A percentile compares a stretch with the other conserved stretches of the same genome.
These are phyloP conservation scores for Crithidia thermophila DNA, from an alignment of 208 protist species.

Conservation along the genomic window DNA sequence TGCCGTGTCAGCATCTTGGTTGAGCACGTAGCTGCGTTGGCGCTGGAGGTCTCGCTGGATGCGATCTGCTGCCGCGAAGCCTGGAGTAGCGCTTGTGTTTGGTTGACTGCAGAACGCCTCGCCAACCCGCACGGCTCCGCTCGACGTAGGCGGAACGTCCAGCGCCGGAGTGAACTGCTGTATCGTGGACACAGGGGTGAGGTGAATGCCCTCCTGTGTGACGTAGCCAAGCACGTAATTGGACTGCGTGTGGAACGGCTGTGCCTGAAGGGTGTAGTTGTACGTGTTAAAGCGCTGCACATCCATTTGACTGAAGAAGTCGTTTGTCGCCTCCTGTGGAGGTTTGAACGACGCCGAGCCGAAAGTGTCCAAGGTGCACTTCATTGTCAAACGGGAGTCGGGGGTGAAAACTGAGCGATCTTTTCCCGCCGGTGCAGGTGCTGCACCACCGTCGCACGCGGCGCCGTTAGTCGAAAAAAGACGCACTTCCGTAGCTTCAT, in stretches of 20 bases:
- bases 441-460: neutral
- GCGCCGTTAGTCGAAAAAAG: slow-evolving; percentile 59
- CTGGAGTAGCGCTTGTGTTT: slow-evolving; percentile 35
- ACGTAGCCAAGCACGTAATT: slow-evolving; percentile 76
- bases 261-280: slow-evolving; percentile 70
- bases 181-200: slow-evolving; percentile 67
- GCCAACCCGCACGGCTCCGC: slow-evolving; percentile 36
- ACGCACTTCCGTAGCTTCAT: slow-evolving; percentile 68
- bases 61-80: slow-evolving; percentile 57
- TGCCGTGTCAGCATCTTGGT: slow-evolving; percentile 57
- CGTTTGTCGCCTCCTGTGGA: neutral
- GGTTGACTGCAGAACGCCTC: slow-evolving; percentile 48
- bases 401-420: slow-evolving; percentile 31
- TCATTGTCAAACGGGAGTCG: slow-evolving; percentile 72
- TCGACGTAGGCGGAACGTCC: slow-evolving; percentile 1
- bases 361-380: slow-evolving; percentile 76
- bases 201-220: slow-evolving; percentile 52
- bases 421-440: neutral
- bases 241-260: slow-evolving; percentile 67
- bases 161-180: slow-evolving; percentile 44
- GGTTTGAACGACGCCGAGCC: slow-evolving; percentile 63
- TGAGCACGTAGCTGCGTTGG: slow-evolving; percentile 77
- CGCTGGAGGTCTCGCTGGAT: slow-evolving; percentile 70
- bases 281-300: slow-evolving; percentile 42
- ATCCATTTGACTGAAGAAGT: slow-evolving; percentile 22